A percentile compares a stretch with the other conserved stretches of the same genome.
phyloP scores from a whole-genome alignment of 1,284 basidiomycete genomes.

The Ganoderma meredithae region DNA sequence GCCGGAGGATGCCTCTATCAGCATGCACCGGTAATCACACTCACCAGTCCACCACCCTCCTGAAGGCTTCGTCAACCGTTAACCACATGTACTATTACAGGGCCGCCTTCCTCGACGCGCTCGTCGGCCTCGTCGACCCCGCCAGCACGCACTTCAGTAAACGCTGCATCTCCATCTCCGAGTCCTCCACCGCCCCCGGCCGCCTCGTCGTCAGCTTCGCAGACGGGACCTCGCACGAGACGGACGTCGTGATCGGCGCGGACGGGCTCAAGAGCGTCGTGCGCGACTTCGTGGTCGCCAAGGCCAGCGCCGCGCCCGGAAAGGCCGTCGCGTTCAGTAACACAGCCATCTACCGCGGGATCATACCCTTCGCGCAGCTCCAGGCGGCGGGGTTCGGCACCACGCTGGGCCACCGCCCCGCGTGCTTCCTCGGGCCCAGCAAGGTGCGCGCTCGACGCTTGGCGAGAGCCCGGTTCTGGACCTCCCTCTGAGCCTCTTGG shows the following conservation, averaged over 20 bases:
- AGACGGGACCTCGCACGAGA: slow-evolving; percentile 53
- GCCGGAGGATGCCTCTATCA: not conserved
- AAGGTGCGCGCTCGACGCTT: slow-evolving; percentile 36
- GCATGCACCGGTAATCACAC: not conserved
- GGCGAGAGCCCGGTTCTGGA: not conserved
- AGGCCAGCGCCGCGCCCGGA: slow-evolving; percentile 22
- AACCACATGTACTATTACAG: slow-evolving; percentile 37
- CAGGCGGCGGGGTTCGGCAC: slow-evolving; percentile 49
- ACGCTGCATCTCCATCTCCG: slow-evolving; percentile 51
- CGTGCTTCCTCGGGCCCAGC: slow-evolving; percentile 50
- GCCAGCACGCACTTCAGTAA: slow-evolving; percentile 56
- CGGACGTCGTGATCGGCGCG: slow-evolving; percentile 64
- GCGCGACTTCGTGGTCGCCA: slow-evolving; percentile 47
- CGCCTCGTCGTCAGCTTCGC: slow-evolving; percentile 49
- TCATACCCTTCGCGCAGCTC: not conserved
- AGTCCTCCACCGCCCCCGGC: slow-evolving; percentile 34
- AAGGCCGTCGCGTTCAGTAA: slow-evolving; percentile 51
- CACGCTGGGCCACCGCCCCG: slow-evolving; percentile 44
- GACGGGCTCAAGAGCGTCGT: slow-evolving; percentile 52
- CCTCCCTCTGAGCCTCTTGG: no score
- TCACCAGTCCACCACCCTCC: not conserved
- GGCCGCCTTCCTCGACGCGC: slow-evolving; percentile 56
- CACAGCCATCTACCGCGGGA: slow-evolving; percentile 47
- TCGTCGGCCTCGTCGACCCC: slow-evolving; percentile 53
- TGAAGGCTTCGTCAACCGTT: no score